phyloP scores from a whole-genome alignment of 768 basidiomycete species.

The Strobilomyces confusus region DNA sequence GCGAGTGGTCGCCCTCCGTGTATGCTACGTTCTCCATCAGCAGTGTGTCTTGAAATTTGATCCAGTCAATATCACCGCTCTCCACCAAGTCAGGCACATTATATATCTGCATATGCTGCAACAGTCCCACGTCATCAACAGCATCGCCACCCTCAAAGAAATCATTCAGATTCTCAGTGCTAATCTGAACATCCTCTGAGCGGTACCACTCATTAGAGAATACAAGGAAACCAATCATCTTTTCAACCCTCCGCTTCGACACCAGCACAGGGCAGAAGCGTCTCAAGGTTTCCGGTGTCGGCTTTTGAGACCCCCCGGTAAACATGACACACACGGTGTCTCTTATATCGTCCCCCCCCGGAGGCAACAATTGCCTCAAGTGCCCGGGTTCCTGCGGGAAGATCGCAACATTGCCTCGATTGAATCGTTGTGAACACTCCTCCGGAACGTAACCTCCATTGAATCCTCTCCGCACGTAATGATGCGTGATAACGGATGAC shows the following conservation, averaged over 20 bases:
- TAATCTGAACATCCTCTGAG: neutral
- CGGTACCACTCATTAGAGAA: neutral
- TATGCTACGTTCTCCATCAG: neutral
- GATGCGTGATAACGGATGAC: neutral
- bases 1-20: neutral
- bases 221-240: neutral
- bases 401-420: neutral
- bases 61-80: neutral
- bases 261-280: neutral
- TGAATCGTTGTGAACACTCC: neutral
- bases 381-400: neutral
- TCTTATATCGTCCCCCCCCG: neutral
- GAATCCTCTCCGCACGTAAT: neutral
- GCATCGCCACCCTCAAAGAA: neutral
- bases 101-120: neutral
- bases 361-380: neutral
- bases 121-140: neutral
- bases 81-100: neutral
- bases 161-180: neutral
- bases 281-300: neutral
- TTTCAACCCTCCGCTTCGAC: neutral
- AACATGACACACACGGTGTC: neutral
- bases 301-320: fast-evolving
- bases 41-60: neutral
- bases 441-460: neutral